A percentile compares a stretch with the other conserved stretches of the same genome.
phyloP scores from a whole-genome alignment of 352 stramenopile species.

The Blastocystis sp. region DNA sequence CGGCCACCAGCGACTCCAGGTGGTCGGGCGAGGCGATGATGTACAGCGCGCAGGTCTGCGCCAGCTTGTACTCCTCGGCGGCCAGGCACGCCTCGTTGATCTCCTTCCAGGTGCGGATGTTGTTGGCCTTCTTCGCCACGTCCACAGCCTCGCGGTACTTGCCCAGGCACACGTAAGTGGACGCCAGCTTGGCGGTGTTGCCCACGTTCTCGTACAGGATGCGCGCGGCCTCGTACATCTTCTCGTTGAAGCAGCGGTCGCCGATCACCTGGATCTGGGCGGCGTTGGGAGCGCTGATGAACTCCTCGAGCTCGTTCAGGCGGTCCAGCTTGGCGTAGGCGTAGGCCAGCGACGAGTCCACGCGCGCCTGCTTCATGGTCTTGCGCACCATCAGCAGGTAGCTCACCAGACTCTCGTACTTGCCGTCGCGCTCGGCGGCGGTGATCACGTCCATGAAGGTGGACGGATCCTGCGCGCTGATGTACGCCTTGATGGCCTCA shows the following conservation, averaged over 20 bases:
- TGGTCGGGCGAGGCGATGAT: conserved; percentile 99
- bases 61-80: conserved; percentile 95
- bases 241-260: conserved; percentile 93
- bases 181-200: conserved; percentile 99
- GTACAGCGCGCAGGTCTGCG: conserved; percentile 92
- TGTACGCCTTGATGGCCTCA: conserved; percentile 96
- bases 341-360: conserved; percentile 99
- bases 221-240: conserved; percentile 95
- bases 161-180: conserved; percentile 96
- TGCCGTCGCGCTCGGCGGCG: conserved; percentile 89
- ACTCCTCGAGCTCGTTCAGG: conserved; percentile 95
- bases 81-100: conserved; percentile 96
- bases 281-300: conserved; percentile 97
- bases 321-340: conserved; percentile 96
- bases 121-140: conserved; percentile 96
- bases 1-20: conserved; percentile 95
- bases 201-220: conserved; percentile 99
- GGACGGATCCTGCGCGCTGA: conserved; percentile 95
- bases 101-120: conserved; percentile 98
- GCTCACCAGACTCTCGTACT: conserved; percentile 93
- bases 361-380: conserved; percentile 95
- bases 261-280: conserved; percentile 98
- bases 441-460: conserved; percentile 95
- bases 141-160: conserved; percentile 98
- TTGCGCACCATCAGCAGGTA: conserved; percentile 98